Evolutionary conservation across 2,329 filamentous ascomycete genomes (phyloP).

Genomic region (Hymenoscyphus fraxineus): DNA sequence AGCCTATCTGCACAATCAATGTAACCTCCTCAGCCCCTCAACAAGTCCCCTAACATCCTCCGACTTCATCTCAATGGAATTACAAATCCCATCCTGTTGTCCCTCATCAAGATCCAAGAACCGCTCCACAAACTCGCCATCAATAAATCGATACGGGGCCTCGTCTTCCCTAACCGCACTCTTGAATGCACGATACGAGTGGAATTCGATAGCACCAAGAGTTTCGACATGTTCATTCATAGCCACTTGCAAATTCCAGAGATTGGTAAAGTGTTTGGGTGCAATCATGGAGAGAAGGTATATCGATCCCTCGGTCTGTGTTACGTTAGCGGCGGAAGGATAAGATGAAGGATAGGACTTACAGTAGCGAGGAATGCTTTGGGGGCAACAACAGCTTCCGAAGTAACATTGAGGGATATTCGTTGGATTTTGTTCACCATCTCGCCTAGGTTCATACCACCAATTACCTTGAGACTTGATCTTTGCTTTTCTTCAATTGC

Average conservation of each 20-base stretch:
- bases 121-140: conserved; percentile 83
- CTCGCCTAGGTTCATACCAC: conserved; percentile 83
- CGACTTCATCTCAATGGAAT: conserved; percentile 57
- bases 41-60: conserved; percentile 60
- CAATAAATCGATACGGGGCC: conserved; percentile 82
- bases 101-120: conserved; percentile 70
- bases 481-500: conserved; percentile 74
- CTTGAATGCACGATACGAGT: conserved; percentile 76
- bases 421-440: conserved; percentile 86
- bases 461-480: conserved; percentile 65
- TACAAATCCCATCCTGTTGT: conserved; percentile 49
- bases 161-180: conserved; percentile 67
- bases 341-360: conserved; percentile 38
- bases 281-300: conserved; percentile 84
- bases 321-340: background rate
- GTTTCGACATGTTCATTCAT: conserved; percentile 64
- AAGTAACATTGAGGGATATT: conserved; percentile 62
- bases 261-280: conserved; percentile 67
- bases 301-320: conserved; percentile 80
- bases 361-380: conserved; percentile 87
- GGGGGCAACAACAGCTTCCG: conserved; percentile 68
- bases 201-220: conserved; percentile 72
- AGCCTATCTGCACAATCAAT: conserved; percentile 41
- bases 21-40: conserved; percentile 60
- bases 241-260: conserved; percentile 74